phyloP scores from a whole-genome alignment of 495 filamentous ascomycete genomes.

The Penicillium riverlandense region DNA sequence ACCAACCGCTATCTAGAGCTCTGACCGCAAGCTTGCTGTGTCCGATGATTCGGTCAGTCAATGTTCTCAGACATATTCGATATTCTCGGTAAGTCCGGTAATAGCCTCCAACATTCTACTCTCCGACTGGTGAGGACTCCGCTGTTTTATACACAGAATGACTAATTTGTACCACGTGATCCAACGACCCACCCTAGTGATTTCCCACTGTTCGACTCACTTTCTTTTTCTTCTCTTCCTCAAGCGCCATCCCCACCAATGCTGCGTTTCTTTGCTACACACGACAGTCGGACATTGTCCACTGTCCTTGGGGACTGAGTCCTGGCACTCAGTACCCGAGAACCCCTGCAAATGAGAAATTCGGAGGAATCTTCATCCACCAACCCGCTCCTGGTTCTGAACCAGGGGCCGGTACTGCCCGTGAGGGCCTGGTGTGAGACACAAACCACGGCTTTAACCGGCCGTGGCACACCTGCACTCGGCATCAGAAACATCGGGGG shows the following conservation, averaged over 20 bases:
- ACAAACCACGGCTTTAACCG: slow-evolving; percentile 16
- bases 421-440: slow-evolving; percentile 86
- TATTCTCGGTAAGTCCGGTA: too few relatives aligned
- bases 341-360: slow-evolving; percentile 94
- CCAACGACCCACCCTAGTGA: background rate
- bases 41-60: too few relatives aligned
- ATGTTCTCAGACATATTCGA: too few relatives aligned
- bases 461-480: slow-evolving; percentile 65
- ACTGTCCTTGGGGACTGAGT: slow-evolving; percentile 18
- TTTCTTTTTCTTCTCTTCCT: slow-evolving; percentile 33
- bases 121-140: too few relatives aligned
- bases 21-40: too few relatives aligned
- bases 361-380: slow-evolving; percentile 94
- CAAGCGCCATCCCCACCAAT: slow-evolving; percentile 91
- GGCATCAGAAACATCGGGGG: slow-evolving; percentile 98
- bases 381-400: slow-evolving; percentile 34
- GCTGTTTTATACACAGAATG: background rate
- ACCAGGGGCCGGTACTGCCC: slow-evolving; percentile 55
- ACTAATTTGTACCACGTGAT: background rate
- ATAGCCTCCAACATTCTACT: too few relatives aligned
- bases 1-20: too few relatives aligned
- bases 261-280: slow-evolving; percentile 99
- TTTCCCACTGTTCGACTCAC: slow-evolving; percentile 17
- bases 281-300: slow-evolving; percentile 41
- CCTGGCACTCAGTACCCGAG: slow-evolving; percentile 6